A percentile compares a stretch with the other conserved stretches of the same genome.
Conservation (phyloP, 139 green algal genomes). For the Chlorella ohadii region DNA sequence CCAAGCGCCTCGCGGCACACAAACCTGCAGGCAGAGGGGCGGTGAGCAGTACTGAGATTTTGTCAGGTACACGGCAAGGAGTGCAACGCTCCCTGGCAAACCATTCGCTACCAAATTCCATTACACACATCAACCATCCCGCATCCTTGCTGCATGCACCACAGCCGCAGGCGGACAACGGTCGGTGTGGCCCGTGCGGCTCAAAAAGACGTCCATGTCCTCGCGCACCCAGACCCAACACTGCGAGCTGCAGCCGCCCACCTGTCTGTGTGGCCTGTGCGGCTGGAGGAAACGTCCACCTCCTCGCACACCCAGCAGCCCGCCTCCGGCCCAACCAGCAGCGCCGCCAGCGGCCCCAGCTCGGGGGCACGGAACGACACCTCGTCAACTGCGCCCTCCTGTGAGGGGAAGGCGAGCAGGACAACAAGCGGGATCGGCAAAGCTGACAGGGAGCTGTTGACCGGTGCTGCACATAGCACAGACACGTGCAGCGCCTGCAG, state of each 20-base stretch:
- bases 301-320: conserved; percentile 80
- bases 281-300: conserved; percentile 66
- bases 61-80: too few species aligned
- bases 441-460: too few species aligned
- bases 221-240: conserved; percentile 72
- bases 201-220: conserved; percentile 73
- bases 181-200: conserved; percentile 64
- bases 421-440: too few species aligned
- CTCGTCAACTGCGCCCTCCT: conserved; percentile 70
- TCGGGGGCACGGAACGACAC: conserved; percentile 68
- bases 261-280: conserved; percentile 66
- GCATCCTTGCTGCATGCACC: too few species aligned
- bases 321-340: conserved; percentile 76
- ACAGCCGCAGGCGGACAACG: not conserved
- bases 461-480: too few species aligned
- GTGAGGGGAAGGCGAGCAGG: too few species aligned
- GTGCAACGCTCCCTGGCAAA: too few species aligned
- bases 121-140: too few species aligned
- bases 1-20: conserved; percentile 73
- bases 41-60: too few species aligned
- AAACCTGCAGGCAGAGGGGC: conserved; percentile 65
- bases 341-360: conserved; percentile 69
- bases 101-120: too few species aligned
- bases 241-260: too few species aligned
- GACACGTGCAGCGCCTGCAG: too few species aligned